Percentiles rank a stretch among this genome's conserved stretches.
phyloP scores from a whole-genome alignment of 257 asterid genomes.

The Anisodus tanguticus region DNA sequence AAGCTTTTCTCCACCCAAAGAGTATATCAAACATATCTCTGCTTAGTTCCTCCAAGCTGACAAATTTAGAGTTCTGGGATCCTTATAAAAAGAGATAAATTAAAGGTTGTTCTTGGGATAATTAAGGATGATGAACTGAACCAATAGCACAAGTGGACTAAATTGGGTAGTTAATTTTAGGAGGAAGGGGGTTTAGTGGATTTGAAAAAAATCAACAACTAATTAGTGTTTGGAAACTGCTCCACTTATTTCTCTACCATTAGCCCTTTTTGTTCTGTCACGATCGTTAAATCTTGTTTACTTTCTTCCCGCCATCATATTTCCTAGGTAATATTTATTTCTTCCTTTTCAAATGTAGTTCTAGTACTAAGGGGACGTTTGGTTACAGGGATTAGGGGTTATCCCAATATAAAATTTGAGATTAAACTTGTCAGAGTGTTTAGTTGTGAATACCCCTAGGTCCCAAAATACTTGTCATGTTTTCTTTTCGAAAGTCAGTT shows the following conservation, averaged over 20 bases:
- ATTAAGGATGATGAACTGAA: conserved; percentile 30
- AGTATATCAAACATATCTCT: conserved; percentile 57
- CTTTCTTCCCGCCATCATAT: no score
- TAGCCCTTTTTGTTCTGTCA: not conserved
- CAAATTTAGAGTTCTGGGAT: conserved; percentile 18
- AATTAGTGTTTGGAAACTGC: conserved; percentile 36
- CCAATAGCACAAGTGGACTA: conserved; percentile 25
- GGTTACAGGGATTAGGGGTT: no score
- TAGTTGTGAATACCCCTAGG: no score
- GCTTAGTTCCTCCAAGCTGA: not conserved
- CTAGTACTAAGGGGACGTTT: no score
- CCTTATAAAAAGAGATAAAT: not conserved
- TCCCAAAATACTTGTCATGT: no score
- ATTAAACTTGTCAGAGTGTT: no score
- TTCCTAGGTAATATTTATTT: not conserved
- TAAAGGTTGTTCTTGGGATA: not conserved
- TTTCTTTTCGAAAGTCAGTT: no score
- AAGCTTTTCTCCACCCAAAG: conserved; percentile 89
- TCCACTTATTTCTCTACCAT: conserved; percentile 31
- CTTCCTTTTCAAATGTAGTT: no score
- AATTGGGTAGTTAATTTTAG: conserved; percentile 42
- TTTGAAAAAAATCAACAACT: conserved; percentile 24
- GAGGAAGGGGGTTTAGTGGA: conserved; percentile 36
- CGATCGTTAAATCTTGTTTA: not conserved
- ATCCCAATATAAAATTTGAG: no score